These are phyloP conservation scores for Cyberlindnera nakhonratchasimensis DNA, from an alignment of 805 yeast species.

Conservation along the genomic window DNA sequence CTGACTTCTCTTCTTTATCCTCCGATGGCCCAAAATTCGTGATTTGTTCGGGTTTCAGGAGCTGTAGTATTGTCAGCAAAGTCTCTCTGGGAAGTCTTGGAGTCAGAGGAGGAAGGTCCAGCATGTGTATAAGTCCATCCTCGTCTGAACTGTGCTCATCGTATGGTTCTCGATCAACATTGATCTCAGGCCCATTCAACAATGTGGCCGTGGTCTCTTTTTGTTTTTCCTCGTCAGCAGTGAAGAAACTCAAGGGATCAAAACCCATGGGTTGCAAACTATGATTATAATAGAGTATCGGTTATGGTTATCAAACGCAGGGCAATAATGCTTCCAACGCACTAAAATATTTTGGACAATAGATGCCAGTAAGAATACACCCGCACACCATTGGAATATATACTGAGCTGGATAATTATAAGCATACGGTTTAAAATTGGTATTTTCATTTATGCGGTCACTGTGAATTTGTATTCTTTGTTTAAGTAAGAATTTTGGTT, in stretches of 20 bases:
- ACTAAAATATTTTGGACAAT: too few species aligned
- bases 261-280: slow-evolving; percentile 21
- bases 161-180: neutral
- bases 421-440: too few species aligned
- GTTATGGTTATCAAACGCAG: too few species aligned
- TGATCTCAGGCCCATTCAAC: too few species aligned
- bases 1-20: slow-evolving; percentile 3
- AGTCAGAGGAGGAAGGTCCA: slow-evolving; percentile 57
- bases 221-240: slow-evolving; percentile 14
- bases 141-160: slow-evolving; percentile 15
- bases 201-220: neutral
- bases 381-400: too few species aligned
- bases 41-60: slow-evolving; percentile 47
- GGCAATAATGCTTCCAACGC: too few species aligned
- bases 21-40: slow-evolving; percentile 43
- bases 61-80: slow-evolving; percentile 40
- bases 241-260: slow-evolving; percentile 36
- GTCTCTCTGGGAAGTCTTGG: slow-evolving; percentile 45
- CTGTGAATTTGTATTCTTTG: too few species aligned
- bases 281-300: too few species aligned
- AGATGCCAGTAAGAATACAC: too few species aligned
- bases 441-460: too few species aligned
- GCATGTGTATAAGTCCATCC: slow-evolving; percentile 41
- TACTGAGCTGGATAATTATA: too few species aligned
- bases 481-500: too few species aligned